Evolutionary conservation across 805 yeast genomes (phyloP), one percentile per base, ranked within the genome.

Genomic region (Teunomyces panamensis): DNA sequence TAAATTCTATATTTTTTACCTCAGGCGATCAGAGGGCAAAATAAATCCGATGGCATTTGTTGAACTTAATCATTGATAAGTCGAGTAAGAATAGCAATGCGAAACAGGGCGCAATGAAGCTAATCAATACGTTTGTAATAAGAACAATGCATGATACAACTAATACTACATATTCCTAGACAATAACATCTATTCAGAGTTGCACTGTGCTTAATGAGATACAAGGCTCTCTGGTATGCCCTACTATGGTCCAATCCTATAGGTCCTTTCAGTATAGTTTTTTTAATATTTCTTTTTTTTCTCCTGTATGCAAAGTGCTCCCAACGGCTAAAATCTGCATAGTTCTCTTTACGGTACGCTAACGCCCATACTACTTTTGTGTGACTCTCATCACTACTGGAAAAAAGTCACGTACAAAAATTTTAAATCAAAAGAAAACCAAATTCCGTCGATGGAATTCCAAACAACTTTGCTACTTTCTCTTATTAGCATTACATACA

Each of bases 241-340:
- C 9, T 14, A 10, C 24, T 24, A 20, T 10, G 9, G 39, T 17
- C 39, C 39, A 35, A 35, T 35, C 39, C 11, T n/a, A 20, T n/a
- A 5, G 9, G 24, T 13, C 39, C 5, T 6, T 11, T 13, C 7
- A 14, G 7, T 32, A 32, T 16, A 32, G 16, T 10, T n/a, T 32
- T 3, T 4, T 9, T 16, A 13, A 32, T 14, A 32, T 32, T 32
- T 30, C 13, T 28, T 28, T 32, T 32, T 32, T 32, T 11, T 16
- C 14, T 16, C 14, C 16, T 32, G 14, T 32, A 32, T 32, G 34
- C 34, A 20, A 35, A 35, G 39, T 35, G 39, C 39, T 20, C 39
- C 39, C 39, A 35, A 35, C 39, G 39, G 39, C 39, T 17, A 17
- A 35, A 35, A 35, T 37, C 41, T 37, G 30, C 17, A 26, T 20